Conservation (phyloP, 2,329 filamentous ascomycete species). For the Pleoardoris graminearum region DNA sequence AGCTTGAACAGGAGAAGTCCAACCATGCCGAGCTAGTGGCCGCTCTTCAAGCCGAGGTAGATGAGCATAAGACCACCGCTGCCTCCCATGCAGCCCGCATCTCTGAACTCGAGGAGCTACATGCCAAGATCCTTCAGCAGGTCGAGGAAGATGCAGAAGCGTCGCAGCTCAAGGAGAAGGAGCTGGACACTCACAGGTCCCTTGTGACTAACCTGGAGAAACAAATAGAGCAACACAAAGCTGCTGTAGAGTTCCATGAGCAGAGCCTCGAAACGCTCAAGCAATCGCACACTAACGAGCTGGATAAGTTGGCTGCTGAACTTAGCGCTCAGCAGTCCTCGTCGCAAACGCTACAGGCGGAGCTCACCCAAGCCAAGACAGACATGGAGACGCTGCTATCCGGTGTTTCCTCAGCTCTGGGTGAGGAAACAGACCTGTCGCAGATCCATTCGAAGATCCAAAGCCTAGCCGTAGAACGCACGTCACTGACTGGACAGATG, state of each 20-base stretch:
- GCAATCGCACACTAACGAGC: slow-evolving; percentile 58
- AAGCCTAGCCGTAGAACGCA: slow-evolving; percentile 51
- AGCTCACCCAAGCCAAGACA: slow-evolving; percentile 62
- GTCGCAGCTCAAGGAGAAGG: slow-evolving; percentile 59
- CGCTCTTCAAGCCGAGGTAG: slow-evolving; percentile 71
- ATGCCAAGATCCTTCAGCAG: slow-evolving; percentile 66
- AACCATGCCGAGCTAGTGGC: slow-evolving; percentile 58
- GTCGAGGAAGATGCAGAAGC: slow-evolving; percentile 68
- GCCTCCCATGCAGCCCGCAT: slow-evolving; percentile 70
- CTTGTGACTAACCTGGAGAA: slow-evolving; percentile 60
- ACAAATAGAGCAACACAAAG: slow-evolving; percentile 61
- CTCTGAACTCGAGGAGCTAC: slow-evolving; percentile 72
- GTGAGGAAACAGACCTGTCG: slow-evolving; percentile 59
- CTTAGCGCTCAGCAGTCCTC: slow-evolving; percentile 38
- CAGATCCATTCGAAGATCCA: slow-evolving; percentile 50
- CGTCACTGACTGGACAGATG: slow-evolving; percentile 48
- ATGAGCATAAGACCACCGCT: slow-evolving; percentile 78
- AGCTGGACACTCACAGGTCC: slow-evolving; percentile 55
- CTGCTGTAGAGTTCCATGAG: slow-evolving; percentile 58
- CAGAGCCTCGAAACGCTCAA: slow-evolving; percentile 58
- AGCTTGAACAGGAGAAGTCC: slow-evolving; percentile 46
- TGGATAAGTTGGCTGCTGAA: slow-evolving; percentile 51
- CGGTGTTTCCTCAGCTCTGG: slow-evolving; percentile 65
- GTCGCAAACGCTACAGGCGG: slow-evolving; percentile 55
- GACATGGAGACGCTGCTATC: slow-evolving; percentile 64